A percentile compares a stretch with the other conserved stretches of the same genome.
Evolutionary conservation across 2,329 filamentous ascomycete genomes (phyloP).

Genomic region (Fusarium sp.): DNA sequence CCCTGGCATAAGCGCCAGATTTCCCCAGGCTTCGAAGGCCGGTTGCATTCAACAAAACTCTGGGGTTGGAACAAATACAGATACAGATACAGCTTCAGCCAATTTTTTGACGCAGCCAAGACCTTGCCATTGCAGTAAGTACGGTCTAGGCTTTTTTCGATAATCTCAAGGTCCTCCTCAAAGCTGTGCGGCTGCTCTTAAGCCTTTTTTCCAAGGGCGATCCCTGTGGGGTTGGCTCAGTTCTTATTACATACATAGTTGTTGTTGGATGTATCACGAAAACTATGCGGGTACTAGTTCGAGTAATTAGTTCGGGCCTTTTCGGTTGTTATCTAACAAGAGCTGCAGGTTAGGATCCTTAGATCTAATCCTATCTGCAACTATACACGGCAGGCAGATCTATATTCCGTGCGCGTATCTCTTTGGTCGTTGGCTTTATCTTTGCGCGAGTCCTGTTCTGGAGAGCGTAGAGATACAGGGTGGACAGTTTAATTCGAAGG

Average conservation of each 20-base stretch:
- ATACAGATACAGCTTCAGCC: conserved; percentile 16
- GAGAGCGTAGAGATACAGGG: conserved; percentile 13
- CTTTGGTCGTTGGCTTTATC: background rate
- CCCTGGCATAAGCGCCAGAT: conserved; percentile 28
- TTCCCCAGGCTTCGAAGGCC: conserved; percentile 28
- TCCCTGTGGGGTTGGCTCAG: conserved; percentile 20
- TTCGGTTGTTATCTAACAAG: conserved; percentile 23
- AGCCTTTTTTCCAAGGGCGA: conserved; percentile 12
- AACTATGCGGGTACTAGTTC: conserved; percentile 6
- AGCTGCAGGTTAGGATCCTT: conserved; percentile 6
- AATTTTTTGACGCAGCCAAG: conserved; percentile 28
- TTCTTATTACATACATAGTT: background rate
- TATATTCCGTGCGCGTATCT: conserved; percentile 6
- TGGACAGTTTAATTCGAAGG: background rate
- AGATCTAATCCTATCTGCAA: background rate
- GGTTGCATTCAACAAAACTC: conserved; percentile 26
- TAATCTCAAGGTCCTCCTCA: conserved; percentile 17
- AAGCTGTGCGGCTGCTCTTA: conserved; percentile 2
- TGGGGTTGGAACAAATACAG: conserved; percentile 26
- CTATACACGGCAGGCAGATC: background rate
- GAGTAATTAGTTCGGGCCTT: conserved; percentile 30
- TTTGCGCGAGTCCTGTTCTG: background rate
- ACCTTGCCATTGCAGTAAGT: background rate
- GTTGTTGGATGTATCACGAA: conserved; percentile 16
- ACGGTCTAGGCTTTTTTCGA: conserved; percentile 1